Base-by-base conservation (phyloP, 2,329 filamentous ascomycete species). In the Exophiala sideris region DNA sequence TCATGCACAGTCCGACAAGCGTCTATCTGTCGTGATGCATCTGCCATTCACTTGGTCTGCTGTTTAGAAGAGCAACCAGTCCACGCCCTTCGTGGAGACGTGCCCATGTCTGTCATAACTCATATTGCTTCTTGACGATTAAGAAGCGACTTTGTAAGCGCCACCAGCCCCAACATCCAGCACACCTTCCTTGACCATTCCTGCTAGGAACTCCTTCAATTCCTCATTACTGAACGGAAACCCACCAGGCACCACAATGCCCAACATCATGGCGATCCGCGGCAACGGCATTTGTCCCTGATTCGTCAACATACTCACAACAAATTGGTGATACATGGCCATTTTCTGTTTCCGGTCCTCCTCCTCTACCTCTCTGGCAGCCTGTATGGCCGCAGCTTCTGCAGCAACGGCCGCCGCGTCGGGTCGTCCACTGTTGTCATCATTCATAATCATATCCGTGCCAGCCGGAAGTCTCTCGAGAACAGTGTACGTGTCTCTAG, bases 241-340 rank as follows among this genome's bases (percentile, higher is more conserved):
- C 1, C 91, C 91, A 10, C 90, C 90, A 0, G 88, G 83, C 48
- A 96, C 84, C 54, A 92, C 81, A 80, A 97, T 92, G 72, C 89
- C 90, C 79, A 99, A 80, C 89, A 97, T 96, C 86, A 91, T 95
- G 7, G 85, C 80, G 61, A 99, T 95, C 68, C 91, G 83, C 51
- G 79, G 79, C 55, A 91, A 75, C 47, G 88, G 86, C 88, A 96
- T 94, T 24, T 87, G 83, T 14, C 87, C 87, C 64, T 90, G 87
- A 70, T 96, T 96, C 58, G 90, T 96, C 71, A 99, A 75, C 94
- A 99, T 97, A 48, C 89, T 90, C 52, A 91, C 78, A 54, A 99
- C 91, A 68, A 96, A 97, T 65, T 91, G 87, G 83, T 88, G 90
- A 71, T 96, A 96, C 36, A 96, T 80, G 40, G 79, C 77, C 69